Base-by-base conservation (phyloP, 495 filamentous ascomycete species). In the Hypomontagnella monticulosa region DNA sequence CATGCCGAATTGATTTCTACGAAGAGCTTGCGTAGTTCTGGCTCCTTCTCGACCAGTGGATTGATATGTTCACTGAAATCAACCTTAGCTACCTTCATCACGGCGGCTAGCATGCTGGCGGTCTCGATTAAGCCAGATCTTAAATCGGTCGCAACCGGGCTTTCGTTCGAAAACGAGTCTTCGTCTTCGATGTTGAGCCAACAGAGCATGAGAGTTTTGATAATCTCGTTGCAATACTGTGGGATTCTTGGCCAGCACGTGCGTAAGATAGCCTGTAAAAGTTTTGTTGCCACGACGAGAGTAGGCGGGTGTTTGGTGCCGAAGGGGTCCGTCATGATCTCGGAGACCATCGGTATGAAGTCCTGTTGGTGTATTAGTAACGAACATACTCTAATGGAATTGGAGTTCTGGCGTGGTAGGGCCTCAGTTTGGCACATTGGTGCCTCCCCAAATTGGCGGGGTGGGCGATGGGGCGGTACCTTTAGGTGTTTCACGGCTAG, bases 401-500 rank as follows among this genome's bases (percentile, higher is more conserved):
- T 0, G 33, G 41, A 62, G 11, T 67, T 41, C 62, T 50, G 66
- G 47, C 36, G 15, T 12, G 40, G 6, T 34, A 4, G 33, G 40
- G 27, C 20, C 58, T 55, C n/a, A 16, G 1, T 5, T 18, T 47
- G n/a, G 16, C 16, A 16, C 12, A 18, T 36, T 36, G 20, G 14
- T 11, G n/a, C 32, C 16, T 30, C 12, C 6, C n/a, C 32, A 42
- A 15, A 34, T 36, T 36, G 44, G 40, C 19, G 12, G 37, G 20
- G 11, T n/a, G 33, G 40, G n/a, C 12, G 14, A 15, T 5, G 33
- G 32, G 23, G 2, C 14, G 37, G 60, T 47, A 84, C 85, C 78
- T 87, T 85, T 12, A 97, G 83, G 71, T 97, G 89, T 66, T 91
- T 91, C 6, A 88, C 88, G 1, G 85, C 79, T 69, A 88, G 81